Evolutionary conservation across 176 grass and related monocot species (phyloP).

Genomic region (Stipa capillata): DNA sequence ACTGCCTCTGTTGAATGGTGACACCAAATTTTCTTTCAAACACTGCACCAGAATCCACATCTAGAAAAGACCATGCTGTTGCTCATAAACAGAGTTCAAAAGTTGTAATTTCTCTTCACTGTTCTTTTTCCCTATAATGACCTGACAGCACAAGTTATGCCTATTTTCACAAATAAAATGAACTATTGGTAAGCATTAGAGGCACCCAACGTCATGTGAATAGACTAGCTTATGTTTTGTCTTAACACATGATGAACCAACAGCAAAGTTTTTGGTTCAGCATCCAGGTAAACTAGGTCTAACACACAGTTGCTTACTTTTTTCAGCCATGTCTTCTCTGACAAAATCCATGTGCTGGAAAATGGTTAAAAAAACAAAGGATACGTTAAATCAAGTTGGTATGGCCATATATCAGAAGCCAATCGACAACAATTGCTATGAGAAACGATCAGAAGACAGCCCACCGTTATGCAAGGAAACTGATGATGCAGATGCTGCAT

Average conservation of each 20-base stretch:
- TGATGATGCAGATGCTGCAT: constrained; percentile 87
- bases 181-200: background rate
- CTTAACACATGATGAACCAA: background rate
- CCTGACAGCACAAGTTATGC: background rate
- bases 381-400: constrained; percentile 80
- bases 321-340: constrained; percentile 80
- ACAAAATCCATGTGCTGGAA: constrained; percentile 97
- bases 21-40: background rate
- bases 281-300: background rate
- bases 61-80: background rate
- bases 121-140: background rate
- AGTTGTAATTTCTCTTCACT: background rate
- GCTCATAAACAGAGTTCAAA: background rate
- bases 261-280: background rate
- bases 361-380: constrained; percentile 83
- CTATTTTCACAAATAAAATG: background rate
- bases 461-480: constrained; percentile 75
- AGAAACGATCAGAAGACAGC: constrained; percentile 68
- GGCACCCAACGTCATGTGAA: background rate
- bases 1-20: background rate
- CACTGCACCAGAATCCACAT: background rate
- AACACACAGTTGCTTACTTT: background rate
- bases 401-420: constrained; percentile 87
- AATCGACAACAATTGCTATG: constrained; percentile 91
- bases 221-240: background rate